Evolutionary conservation across 257 asterid species (phyloP), one percentile per base, ranked within the genome.

Genomic region (Perilla frutescens): DNA sequence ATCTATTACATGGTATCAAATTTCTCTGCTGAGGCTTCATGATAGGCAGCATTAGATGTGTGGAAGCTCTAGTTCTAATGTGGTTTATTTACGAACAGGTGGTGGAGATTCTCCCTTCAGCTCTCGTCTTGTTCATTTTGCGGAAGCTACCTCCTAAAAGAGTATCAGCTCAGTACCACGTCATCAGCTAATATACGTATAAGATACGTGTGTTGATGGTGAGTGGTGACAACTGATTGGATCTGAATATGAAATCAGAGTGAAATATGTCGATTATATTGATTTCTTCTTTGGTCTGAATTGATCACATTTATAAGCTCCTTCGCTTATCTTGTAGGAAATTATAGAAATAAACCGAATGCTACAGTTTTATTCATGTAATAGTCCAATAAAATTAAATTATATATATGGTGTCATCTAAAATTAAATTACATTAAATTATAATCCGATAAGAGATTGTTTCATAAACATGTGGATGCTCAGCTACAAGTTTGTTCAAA

Each of bases 81-180:
- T 11, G 6, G 45, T 61, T 64, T 11, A 64, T 76, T 45, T 29
- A 37, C 47, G 31, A 62, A 77, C 91, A 89, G 97, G 77, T 89
- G 68, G 96, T 85, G 26, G 96, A 90, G 84, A 84, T 88, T 70
- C 68, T 90, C 41, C 96, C 96, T 34, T 84, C 89, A 12, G 80
- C 86, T 15, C 84, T 88, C 50, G 96, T 90, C 74, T 77, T 90
- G 50, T 90, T 67, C 81, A 88, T 90, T 76, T 65, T 90, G 73
- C 83, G 96, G 54, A 88, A 84, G 84, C 79, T 90, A 34, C 93
- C 96, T 13, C 91, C 92, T n/a, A 84, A 82, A 64, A 80, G 87
- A 11, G 78, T 81, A 68, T 83, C 91, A 0, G 91, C 87, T 34
- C 95, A 83, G 50, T 83, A 86, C 80, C 90, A 84, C 65, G 84